Evolutionary conservation across 1,284 basidiomycete genomes (phyloP), one percentile per base, ranked within the genome.

Genomic region (Gymnopus androsaceus): DNA sequence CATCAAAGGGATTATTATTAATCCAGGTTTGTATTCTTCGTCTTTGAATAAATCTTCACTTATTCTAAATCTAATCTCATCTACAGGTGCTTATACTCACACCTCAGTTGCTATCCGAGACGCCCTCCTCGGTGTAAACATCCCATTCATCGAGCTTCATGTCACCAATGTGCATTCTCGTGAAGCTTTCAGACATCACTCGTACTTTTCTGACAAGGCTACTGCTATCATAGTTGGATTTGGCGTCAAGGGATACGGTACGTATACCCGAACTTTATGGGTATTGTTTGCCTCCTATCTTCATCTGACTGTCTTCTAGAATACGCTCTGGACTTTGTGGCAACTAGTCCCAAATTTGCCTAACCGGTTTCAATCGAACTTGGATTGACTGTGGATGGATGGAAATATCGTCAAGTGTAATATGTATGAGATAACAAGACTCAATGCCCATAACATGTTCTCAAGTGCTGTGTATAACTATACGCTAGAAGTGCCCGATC

Each of bases 181-280:
- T 28, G 63, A 64, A 49, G 37, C 58, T 21, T 64, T 59, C 33
- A 36, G 63, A 31, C 63, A 64, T 55, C 61, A 64, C 42, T 64
- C 63, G 25, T 64, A 64, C 25, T 42, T 64, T 14, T 61, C 59
- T n/a, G 59, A 64, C 46, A 64, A 64, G 40, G 63, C 61, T n/a
- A 56, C 60, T 3, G 61, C 61, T 2, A 57, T 63, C 14, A 61
- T 64, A 3, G 63, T 54, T 12, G 63, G 63, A 5, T 40, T 62
- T 30, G 63, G 63, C 11, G 58, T 60, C 15, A 63, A 63, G 30
- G 61, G 61, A 50, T 63, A 64, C 27, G 63, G 63, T 59, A 4
- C 15, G 45, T 40, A 28, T 51, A 25, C 21, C 9, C 19, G 30
- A 14, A 17, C 14, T 15, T 47, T 21, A 11, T 47, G 12, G 2